Conservation (phyloP, 2,329 filamentous ascomycete genomes). For the Aureobasidium sp. region DNA sequence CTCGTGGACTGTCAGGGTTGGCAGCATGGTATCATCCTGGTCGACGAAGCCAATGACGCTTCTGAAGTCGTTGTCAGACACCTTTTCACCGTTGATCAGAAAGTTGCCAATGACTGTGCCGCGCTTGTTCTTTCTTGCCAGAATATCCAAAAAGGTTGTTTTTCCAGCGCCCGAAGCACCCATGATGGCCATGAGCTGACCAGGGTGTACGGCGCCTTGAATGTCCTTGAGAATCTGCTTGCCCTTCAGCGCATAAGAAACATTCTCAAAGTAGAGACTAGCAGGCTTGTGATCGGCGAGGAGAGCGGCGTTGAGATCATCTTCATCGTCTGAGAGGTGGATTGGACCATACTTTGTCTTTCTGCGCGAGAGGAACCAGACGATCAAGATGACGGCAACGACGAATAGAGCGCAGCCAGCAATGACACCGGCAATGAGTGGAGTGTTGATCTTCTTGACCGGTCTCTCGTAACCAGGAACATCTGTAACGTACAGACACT, state of each 20-base stretch:
- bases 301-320: slow-evolving; percentile 78
- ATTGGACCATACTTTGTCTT: slow-evolving; percentile 59
- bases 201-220: slow-evolving; percentile 80
- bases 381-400: slow-evolving; percentile 71
- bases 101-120: slow-evolving; percentile 73
- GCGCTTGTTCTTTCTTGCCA: slow-evolving; percentile 94
- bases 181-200: slow-evolving; percentile 97
- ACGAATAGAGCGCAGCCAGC: slow-evolving; percentile 79
- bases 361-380: slow-evolving; percentile 84
- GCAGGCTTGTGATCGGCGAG: slow-evolving; percentile 90
- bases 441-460: slow-evolving; percentile 93
- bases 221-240: slow-evolving; percentile 77
- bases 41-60: slow-evolving; percentile 95
- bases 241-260: slow-evolving; percentile 79
- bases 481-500: slow-evolving; percentile 89
- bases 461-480: slow-evolving; percentile 85
- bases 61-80: slow-evolving; percentile 76
- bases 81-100: slow-evolving; percentile 87
- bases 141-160: slow-evolving; percentile 91
- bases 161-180: slow-evolving; percentile 95
- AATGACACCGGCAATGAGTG: slow-evolving; percentile 89
- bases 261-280: slow-evolving; percentile 78
- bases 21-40: slow-evolving; percentile 94
- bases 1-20: slow-evolving; percentile 93
- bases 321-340: slow-evolving; percentile 70